phyloP scores from a whole-genome alignment of 176 grass and related monocot genomes.

The Calamus simplicifolius region DNA sequence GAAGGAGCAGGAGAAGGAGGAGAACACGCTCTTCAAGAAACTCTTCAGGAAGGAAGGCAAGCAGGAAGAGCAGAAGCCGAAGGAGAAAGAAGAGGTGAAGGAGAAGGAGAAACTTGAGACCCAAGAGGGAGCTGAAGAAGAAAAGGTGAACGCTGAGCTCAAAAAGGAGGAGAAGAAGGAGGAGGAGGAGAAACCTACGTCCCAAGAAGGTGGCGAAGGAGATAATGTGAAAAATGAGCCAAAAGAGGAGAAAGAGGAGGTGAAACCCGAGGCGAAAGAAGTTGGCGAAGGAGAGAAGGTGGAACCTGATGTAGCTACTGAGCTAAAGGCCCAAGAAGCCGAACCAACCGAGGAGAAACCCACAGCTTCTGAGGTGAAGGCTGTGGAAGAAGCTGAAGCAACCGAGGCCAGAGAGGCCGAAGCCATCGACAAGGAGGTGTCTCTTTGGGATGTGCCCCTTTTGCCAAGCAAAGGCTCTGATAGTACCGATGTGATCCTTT shows the following conservation, averaged over 20 bases:
- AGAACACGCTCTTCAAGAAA: neutral
- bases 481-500: conserved; percentile 63
- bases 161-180: too few species aligned
- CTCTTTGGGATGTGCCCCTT: conserved; percentile 85
- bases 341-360: too few species aligned
- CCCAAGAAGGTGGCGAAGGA: neutral
- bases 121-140: neutral
- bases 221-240: neutral
- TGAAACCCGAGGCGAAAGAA: too few species aligned
- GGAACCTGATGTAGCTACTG: too few species aligned
- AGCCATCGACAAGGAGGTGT: conserved; percentile 32
- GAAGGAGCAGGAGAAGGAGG: neutral
- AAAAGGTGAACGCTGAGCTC: neutral
- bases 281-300: too few species aligned
- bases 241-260: conserved; percentile 10
- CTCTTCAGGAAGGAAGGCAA: neutral
- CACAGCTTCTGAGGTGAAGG: too few species aligned
- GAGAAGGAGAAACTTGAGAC: neutral
- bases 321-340: too few species aligned
- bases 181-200: too few species aligned
- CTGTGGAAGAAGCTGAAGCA: conserved; percentile 7
- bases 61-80: conserved; percentile 2
- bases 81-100: neutral
- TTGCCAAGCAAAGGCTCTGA: conserved; percentile 63
- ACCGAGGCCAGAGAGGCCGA: neutral